Percentiles rank a stretch among this genome's conserved stretches.
phyloP scores from a whole-genome alignment of 306 rosid species.

The Quercus bicolor region DNA sequence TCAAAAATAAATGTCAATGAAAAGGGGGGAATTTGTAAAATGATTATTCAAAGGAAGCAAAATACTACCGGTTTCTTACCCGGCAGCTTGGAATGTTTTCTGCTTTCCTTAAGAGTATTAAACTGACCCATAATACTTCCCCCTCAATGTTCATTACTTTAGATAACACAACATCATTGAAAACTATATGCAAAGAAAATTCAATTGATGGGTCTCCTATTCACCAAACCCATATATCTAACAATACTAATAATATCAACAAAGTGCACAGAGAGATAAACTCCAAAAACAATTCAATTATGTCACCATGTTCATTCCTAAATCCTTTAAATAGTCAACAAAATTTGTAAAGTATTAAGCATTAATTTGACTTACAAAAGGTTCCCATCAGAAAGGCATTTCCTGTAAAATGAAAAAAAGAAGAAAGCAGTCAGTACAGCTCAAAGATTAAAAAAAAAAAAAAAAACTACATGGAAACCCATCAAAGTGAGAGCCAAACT shows the following conservation, averaged over 20 bases:
- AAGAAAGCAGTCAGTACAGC: slow-evolving; percentile 27
- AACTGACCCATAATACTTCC: neutral
- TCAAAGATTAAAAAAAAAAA: slow-evolving; percentile 4
- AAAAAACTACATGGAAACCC: neutral
- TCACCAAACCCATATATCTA: neutral
- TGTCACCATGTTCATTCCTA: neutral
- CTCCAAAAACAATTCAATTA: neutral
- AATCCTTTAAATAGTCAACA: neutral
- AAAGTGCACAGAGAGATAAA: neutral
- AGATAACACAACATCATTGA: neutral
- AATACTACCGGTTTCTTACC: neutral
- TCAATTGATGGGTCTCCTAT: neutral
- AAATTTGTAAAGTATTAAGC: neutral
- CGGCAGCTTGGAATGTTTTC: neutral
- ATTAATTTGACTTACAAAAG: slow-evolving; percentile 63
- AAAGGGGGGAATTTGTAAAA: no score
- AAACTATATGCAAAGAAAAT: neutral
- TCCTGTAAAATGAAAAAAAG: slow-evolving; percentile 57
- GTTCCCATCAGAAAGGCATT: slow-evolving; percentile 80
- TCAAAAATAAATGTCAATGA: no score
- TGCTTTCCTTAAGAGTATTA: neutral
- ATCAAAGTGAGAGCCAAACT: neutral
- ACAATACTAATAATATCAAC: neutral
- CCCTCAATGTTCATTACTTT: neutral
- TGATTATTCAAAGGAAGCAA: no score